Conservation (phyloP, 257 asterid genomes). For the Ilex asprella region DNA sequence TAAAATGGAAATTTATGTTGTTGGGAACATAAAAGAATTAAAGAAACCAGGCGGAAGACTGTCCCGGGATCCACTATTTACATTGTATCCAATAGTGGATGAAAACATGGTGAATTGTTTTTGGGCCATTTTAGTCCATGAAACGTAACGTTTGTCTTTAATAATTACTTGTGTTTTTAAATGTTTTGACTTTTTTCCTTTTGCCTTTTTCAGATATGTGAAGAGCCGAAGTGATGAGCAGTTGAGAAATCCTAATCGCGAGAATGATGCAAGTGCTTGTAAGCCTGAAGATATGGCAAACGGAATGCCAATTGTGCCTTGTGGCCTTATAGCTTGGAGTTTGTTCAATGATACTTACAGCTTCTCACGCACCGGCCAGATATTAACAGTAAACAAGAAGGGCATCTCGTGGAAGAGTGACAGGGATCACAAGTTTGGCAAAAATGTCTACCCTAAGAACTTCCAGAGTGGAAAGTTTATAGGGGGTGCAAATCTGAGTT, state of each 20-base stretch:
- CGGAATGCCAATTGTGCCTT: neutral
- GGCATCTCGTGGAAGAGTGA: neutral
- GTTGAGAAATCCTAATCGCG: neutral
- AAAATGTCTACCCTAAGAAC: neutral
- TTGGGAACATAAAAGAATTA: too few relatives aligned
- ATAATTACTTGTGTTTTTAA: neutral
- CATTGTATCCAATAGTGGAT: too few relatives aligned
- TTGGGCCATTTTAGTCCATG: slow-evolving; percentile 1
- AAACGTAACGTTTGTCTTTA: neutral
- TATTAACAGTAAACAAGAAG: neutral
- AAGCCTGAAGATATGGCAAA: neutral
- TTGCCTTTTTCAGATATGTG: neutral
- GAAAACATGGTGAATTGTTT: neutral
- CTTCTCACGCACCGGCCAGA: neutral
- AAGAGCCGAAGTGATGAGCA: neutral
- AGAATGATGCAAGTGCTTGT: neutral
- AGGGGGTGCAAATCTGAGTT: neutral
- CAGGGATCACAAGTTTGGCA: neutral
- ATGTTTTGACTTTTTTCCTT: too few relatives aligned
- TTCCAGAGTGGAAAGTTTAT: neutral
- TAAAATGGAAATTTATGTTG: too few relatives aligned
- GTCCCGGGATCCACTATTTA: too few relatives aligned
- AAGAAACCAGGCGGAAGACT: too few relatives aligned
- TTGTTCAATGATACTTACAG: neutral
- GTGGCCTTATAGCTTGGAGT: neutral